A percentile compares a stretch with the other conserved stretches of the same genome.
Evolutionary conservation across 140 eudicot species (phyloP).

Genomic region (Senecio squalidus): DNA sequence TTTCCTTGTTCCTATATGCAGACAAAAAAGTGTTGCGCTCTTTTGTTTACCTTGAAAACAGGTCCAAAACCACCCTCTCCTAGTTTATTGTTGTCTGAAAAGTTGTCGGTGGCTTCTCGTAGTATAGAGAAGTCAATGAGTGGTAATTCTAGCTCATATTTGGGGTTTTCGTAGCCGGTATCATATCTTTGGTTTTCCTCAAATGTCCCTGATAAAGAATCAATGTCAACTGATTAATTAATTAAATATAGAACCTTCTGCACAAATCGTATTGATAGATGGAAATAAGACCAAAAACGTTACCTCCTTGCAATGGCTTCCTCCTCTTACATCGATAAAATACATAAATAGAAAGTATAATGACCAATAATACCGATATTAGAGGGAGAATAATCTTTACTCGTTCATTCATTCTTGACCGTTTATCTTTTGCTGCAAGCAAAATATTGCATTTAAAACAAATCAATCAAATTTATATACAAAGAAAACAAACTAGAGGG

Average conservation of each 20-base stretch:
- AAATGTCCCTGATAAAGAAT: slow-evolving; percentile 10
- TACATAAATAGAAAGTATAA: slow-evolving; percentile 8
- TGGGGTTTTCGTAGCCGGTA: slow-evolving; percentile 1
- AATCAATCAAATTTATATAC: neutral
- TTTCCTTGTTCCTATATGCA: neutral
- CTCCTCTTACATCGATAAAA: slow-evolving; percentile 15
- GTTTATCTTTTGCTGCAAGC: slow-evolving; percentile 18
- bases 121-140: slow-evolving; percentile 18
- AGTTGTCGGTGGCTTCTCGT: slow-evolving; percentile 26
- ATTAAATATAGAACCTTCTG: neutral
- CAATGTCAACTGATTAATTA: neutral
- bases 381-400: slow-evolving; percentile 12
- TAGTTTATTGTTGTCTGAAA: slow-evolving; percentile 30
- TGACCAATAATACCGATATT: slow-evolving; percentile 14
- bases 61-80: slow-evolving; percentile 48
- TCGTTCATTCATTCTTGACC: slow-evolving; percentile 16
- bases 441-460: neutral
- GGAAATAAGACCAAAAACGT: neutral
- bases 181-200: slow-evolving; percentile 15
- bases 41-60: slow-evolving; percentile 29
- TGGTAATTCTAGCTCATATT: slow-evolving; percentile 29
- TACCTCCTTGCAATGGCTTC: slow-evolving; percentile 23
- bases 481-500: neutral
- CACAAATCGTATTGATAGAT: neutral
- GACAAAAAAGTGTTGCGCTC: neutral